Evolutionary conservation across 2,329 filamentous ascomycete genomes (phyloP), one percentile per base, ranked within the genome.

Genomic region (Penicillium rolfsii): DNA sequence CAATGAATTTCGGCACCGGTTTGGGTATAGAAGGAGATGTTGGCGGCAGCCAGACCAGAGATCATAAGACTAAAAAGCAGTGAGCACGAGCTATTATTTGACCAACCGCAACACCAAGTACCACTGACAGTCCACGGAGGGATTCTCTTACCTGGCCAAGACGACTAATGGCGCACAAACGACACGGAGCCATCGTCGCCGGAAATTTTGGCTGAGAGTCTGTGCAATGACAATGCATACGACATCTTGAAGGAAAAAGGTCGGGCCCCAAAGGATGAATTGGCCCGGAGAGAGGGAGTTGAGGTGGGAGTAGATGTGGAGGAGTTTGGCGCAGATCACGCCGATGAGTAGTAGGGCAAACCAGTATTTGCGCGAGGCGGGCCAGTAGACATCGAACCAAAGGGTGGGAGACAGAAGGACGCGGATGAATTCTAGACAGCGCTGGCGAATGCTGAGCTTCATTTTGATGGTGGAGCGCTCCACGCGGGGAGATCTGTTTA

Each of bases 1-100:
- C 70, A 71, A 38, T 71, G 69, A 33, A 71, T 70, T 45, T 71
- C 70, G 24, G 67, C 65, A 22, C 70, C 70, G 6, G 63, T 71
- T 43, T 64, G 55, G 22, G 60, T 38, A 28, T 68, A 71, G 56
- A 71, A 71, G 49, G 66, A 71, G 28, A 67, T 69, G 30, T 71
- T 71, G 56, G 69, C 64, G 7, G 67, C 62, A 22, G 67, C 59
- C 24, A 70, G 56, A 7, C 53, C 59, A n/a, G 68, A 70, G 14
- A 66, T 64, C n/a, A 57, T 43, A 38, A 69, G 14, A 58, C 67
- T 69, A 55, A 24, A 55, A 41, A 26, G 7, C 6, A 24, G 14
- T 28, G 40, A 33, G 48, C 16, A 35, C 11, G 8, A 22, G 56
- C 22, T 16, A 54, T 35, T 38, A 35, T 28, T 24, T 22, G 12